Base-by-base conservation (phyloP, 129 eudicot species). In the Cynara cardunculus region DNA sequence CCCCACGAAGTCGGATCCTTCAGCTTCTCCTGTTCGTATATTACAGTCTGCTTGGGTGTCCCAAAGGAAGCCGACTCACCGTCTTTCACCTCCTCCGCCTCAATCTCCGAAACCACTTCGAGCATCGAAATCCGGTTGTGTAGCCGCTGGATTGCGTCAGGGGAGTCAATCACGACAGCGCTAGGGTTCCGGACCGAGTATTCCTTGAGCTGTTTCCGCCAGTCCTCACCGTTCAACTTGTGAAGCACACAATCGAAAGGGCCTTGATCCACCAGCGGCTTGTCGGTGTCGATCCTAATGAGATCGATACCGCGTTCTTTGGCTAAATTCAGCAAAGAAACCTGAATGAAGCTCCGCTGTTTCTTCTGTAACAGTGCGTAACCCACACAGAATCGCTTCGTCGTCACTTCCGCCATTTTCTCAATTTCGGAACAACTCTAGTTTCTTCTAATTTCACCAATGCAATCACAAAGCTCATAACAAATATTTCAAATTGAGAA, bases 231-330 rank as follows among this genome's bases (percentile, higher is more conserved):
- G 87, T 86, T 86, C 61, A 83, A 35, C 49, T 92, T 92, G 88
- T 92, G 97, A 25, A 92, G 87, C 18, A 92, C 87, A 46, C 94
- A 88, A 86, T 92, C 94, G 74, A 92, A 92, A 31, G 97, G 97
- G 2, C 97, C 97, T 59, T 92, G 97, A 21, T 89, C 92, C 31
- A 80, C 70, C 61, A 92, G 62, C 11, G 89, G 89, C 84, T 71
- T 86, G 3, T 81, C 86, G 12, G 83, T 41, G 39, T 88, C 92
- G 89, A 89, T 92, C 79, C 73, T 83, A 61, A 89, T 75, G 46
- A 89, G 84, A 87, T 89, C 94, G 80, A 92, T 89, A 4, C 90
- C 89, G 7, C 86, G 85, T n/a, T 81, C 86, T 4, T 67, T 76
- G 4, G 97, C 86, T 26, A 68, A 80, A 72, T 79, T 84, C 25